These are phyloP conservation scores for Scenedesmus sp. DNA, from an alignment of 163 green algal genomes.

Conservation along the genomic window DNA sequence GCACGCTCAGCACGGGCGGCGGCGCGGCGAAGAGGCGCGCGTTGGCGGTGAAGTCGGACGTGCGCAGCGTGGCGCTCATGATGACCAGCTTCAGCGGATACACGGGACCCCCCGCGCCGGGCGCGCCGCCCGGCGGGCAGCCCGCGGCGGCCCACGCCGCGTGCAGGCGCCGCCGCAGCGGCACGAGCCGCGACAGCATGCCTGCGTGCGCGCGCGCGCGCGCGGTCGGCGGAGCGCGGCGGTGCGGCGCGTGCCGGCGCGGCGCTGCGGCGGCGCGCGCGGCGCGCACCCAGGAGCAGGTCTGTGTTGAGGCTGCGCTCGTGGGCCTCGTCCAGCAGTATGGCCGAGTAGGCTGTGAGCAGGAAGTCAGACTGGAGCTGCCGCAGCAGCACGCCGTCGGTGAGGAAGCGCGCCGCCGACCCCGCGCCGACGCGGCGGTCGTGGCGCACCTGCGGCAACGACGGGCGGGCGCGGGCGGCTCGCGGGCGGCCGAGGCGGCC, in stretches of 20 bases:
- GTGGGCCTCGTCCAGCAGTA: constrained; percentile 97
- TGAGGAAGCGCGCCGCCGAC: constrained; percentile 93
- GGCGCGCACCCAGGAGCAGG: constrained; percentile 91
- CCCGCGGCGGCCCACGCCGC: constrained; percentile 25
- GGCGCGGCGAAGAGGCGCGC: constrained; percentile 67
- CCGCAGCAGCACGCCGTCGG: constrained; percentile 93
- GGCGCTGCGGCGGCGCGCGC: constrained; percentile 37
- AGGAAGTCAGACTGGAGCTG: constrained; percentile 83
- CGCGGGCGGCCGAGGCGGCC: neutral
- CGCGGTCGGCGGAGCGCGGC: neutral
- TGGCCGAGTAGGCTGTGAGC: constrained; percentile 58
- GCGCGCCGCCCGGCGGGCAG: neutral
- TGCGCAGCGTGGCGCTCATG: constrained; percentile 95
- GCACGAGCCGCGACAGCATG: constrained; percentile 90
- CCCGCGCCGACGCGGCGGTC: constrained; percentile 71
- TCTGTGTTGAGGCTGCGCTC: constrained; percentile 96
- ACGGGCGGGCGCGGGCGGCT: too few relatives aligned
- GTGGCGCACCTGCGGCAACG: constrained; percentile 80
- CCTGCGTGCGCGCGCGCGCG: constrained; percentile 49
- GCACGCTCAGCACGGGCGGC: constrained; percentile 82
- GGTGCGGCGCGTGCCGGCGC: too few relatives aligned
- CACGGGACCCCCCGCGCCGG: constrained; percentile 32
- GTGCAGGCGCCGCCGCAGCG: constrained; percentile 66
- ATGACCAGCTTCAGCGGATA: constrained; percentile 95
- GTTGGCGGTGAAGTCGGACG: constrained; percentile 88